Percentiles rank a stretch among this genome's conserved stretches.
phyloP scores from a whole-genome alignment of 2,329 filamentous ascomycete species.

The Pseudocercospora vitis region DNA sequence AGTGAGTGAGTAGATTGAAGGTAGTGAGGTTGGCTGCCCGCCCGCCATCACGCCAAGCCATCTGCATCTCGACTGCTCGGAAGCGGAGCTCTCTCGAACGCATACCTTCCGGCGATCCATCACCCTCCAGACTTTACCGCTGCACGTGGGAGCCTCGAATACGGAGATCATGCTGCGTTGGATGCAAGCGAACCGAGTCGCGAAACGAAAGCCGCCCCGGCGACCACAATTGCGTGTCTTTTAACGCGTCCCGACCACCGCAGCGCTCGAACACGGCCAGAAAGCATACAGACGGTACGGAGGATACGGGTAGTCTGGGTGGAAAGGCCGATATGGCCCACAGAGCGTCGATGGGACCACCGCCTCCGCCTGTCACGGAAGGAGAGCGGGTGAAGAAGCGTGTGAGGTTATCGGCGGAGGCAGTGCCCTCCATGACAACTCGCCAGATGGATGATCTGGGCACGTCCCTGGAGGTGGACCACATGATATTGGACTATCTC shows the following conservation, averaged over 20 bases:
- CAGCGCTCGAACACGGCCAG: background rate
- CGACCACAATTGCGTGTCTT: background rate
- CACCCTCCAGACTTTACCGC: background rate
- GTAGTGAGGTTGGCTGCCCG: too few relatives aligned
- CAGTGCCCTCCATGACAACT: conserved; percentile 16
- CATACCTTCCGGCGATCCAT: too few relatives aligned
- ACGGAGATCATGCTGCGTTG: background rate
- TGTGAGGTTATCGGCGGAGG: conserved; percentile 10
- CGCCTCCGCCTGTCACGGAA: background rate
- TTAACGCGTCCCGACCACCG: background rate
- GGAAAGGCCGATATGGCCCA: background rate
- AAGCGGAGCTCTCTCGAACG: too few relatives aligned
- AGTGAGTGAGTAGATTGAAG: too few relatives aligned
- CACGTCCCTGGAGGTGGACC: conserved; percentile 51
- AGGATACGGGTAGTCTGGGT: too few relatives aligned
- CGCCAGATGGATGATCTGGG: conserved; percentile 34
- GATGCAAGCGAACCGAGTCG: background rate
- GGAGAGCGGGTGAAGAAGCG: conserved; percentile 15
- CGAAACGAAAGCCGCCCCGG: conserved; percentile 3
- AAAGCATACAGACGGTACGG: too few relatives aligned
- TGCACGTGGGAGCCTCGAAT: background rate
- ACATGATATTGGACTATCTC: conserved; percentile 59
- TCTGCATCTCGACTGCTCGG: too few relatives aligned
- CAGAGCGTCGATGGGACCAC: background rate
- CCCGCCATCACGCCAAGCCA: too few relatives aligned